Evolutionary conservation across 2,329 filamentous ascomycete genomes (phyloP).

Genomic region (Dactylonectria estremocensis): DNA sequence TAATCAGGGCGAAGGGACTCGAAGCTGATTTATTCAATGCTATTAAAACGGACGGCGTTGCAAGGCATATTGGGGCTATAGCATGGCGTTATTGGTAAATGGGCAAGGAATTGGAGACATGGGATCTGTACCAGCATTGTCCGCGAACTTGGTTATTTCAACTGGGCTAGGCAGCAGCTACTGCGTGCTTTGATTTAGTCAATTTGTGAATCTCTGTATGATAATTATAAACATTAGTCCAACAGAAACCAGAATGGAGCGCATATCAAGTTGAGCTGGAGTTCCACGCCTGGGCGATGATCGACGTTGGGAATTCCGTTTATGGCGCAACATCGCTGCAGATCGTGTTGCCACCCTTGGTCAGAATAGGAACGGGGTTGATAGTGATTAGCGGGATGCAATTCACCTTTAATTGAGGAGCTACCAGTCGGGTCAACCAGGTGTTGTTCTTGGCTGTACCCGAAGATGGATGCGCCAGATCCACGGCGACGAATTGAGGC

Average conservation of each 20-base stretch:
- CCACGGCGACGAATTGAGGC: no score
- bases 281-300: neutral
- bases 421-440: neutral
- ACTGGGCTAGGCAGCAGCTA: neutral
- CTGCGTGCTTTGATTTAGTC: neutral
- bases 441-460: neutral
- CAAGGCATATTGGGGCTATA: neutral
- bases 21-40: neutral
- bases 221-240: neutral
- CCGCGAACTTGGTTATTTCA: neutral
- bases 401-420: neutral
- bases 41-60: conserved; percentile 6
- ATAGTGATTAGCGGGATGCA: neutral
- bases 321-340: neutral
- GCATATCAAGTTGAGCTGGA: neutral
- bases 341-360: neutral
- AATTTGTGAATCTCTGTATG: neutral
- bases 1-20: neutral
- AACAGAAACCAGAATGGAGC: neutral
- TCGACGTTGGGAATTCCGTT: neutral
- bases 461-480: neutral
- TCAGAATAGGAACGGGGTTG: neutral
- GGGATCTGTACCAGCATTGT: neutral
- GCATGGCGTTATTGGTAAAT: conserved; percentile 7
- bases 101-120: neutral